Evolutionary conservation across 352 stramenopile genomes (phyloP), one percentile per base, ranked within the genome.

Genomic region (Pythium oligandrum): DNA sequence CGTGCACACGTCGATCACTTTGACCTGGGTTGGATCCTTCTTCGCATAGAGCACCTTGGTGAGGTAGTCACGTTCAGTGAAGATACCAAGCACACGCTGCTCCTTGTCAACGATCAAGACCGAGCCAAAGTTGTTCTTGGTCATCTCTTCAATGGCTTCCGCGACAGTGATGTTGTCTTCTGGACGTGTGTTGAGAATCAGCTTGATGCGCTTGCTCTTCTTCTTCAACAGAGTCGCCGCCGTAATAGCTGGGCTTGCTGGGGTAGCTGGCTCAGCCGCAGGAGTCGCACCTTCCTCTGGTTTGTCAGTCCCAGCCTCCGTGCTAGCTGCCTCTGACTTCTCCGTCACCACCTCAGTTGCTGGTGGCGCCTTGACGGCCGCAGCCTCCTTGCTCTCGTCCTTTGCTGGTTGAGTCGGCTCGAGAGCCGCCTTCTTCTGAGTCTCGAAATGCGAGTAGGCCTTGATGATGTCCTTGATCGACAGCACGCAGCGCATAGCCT

Each of bases 381-480:
- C 33, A 31, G 4, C 30, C 9, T 48, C 54, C n/a, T n/a, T 33
- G 40, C 31, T 5, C 32, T 12, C 8, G n/a, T 26, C 4, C 48
- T 32, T 32, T 64, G 35, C 31, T 65, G 36, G 30, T 45, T 26
- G 46, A 66, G 51, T 26, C 17, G 17, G 17, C 17, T 26, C 17
- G 17, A 26, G 47, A 53, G 17, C 30, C 26, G 44, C 45, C 49
- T 71, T 85, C 62, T 87, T 88, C 35, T 81, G 61, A 3, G 71
- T 64, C 42, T 91, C 76, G 54, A 83, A 89, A 37, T 82, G 64
- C 4, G 78, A 66, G 51, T 84, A 91, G 4, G 80, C 80, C 67
- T 85, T 84, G 37, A 91, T 66, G 48, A 91, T 91, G 37, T 91
- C 83, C 61, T 86, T 93, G 62, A 93, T 90, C 17, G 83, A 93